A percentile compares a stretch with the other conserved stretches of the same genome.
Conservation (phyloP, 495 filamentous ascomycete genomes). For the Cudoniella acicularis region DNA sequence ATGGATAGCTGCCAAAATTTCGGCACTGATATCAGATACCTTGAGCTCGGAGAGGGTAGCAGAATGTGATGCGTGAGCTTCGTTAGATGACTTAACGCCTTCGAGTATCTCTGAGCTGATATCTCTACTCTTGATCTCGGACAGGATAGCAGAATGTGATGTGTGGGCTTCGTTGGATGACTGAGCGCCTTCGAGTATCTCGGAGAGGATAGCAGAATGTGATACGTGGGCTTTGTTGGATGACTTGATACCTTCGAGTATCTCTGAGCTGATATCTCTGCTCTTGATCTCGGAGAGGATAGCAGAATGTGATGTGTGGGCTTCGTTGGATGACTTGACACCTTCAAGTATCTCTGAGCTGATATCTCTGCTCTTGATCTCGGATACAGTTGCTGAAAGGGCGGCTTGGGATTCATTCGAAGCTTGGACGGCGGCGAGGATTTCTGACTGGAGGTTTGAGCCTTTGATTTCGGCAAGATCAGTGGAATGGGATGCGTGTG, state of each 20-base stretch:
- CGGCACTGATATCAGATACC: neutral
- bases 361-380: too few relatives aligned
- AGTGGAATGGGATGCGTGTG: slow-evolving; percentile 10
- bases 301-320: slow-evolving; percentile 6
- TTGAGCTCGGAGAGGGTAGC: neutral
- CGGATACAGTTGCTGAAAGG: neutral
- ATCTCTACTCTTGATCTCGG: slow-evolving; percentile 2
- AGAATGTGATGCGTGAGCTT: neutral
- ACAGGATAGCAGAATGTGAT: slow-evolving; percentile 1
- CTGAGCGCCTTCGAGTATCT: slow-evolving; percentile 4
- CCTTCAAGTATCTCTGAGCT: neutral
- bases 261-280: neutral
- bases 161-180: slow-evolving; percentile 16
- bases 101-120: slow-evolving; percentile 1
- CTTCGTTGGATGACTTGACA: slow-evolving; percentile 15
- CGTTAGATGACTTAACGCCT: neutral
- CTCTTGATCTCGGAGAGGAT: slow-evolving; percentile 6
- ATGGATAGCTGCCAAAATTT: slow-evolving; percentile 8
- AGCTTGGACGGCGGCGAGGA: neutral
- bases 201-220: neutral
- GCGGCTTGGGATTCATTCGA: neutral
- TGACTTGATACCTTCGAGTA: neutral
- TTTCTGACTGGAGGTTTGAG: neutral
- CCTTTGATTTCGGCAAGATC: slow-evolving; percentile 7
- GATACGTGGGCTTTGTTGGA: neutral